These are phyloP conservation scores for Diplodia scrobiculata DNA, from an alignment of 2,329 filamentous ascomycete genomes.

Conservation along the genomic window DNA sequence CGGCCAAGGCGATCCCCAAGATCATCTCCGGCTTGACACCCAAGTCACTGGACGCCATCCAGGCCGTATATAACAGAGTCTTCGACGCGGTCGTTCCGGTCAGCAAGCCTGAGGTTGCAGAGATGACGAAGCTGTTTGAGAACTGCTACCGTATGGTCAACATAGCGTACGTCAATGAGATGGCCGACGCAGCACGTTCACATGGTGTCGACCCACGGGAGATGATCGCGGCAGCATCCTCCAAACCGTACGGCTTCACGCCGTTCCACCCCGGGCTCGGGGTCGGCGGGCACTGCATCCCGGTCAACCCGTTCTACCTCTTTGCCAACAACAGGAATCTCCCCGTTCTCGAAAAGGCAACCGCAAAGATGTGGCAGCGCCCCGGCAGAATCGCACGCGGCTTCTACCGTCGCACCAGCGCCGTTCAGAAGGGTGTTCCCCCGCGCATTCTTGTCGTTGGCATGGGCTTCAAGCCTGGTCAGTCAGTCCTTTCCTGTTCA, in stretches of 20 bases:
- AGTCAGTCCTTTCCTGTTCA: conserved; percentile 53
- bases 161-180: conserved; percentile 60
- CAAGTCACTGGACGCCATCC: conserved; percentile 51
- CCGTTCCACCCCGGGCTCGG: conserved; percentile 54
- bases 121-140: conserved; percentile 62
- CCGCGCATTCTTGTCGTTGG: conserved; percentile 57
- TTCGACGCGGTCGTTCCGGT: conserved; percentile 56
- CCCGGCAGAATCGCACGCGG: conserved; percentile 42
- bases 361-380: conserved; percentile 48
- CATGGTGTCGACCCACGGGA: conserved; percentile 56
- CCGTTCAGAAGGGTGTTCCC: neutral
- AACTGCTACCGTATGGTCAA: conserved; percentile 61
- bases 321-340: conserved; percentile 49
- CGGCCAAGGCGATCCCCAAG: conserved; percentile 54
- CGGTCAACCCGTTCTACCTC: conserved; percentile 59
- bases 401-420: conserved; percentile 18
- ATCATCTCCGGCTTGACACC: conserved; percentile 56
- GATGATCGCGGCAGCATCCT: conserved; percentile 53
- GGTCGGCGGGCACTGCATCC: conserved; percentile 61
- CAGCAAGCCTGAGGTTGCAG: conserved; percentile 57
- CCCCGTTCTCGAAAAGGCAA: conserved; percentile 52
- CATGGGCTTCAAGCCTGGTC: conserved; percentile 56
- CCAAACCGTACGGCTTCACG: conserved; percentile 56
- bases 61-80: conserved; percentile 50
- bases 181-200: conserved; percentile 56